A percentile compares a stretch with the other conserved stretches of the same genome.
phyloP scores from a whole-genome alignment of 177 flowering plant genomes.

The Telopea speciosissima region DNA sequence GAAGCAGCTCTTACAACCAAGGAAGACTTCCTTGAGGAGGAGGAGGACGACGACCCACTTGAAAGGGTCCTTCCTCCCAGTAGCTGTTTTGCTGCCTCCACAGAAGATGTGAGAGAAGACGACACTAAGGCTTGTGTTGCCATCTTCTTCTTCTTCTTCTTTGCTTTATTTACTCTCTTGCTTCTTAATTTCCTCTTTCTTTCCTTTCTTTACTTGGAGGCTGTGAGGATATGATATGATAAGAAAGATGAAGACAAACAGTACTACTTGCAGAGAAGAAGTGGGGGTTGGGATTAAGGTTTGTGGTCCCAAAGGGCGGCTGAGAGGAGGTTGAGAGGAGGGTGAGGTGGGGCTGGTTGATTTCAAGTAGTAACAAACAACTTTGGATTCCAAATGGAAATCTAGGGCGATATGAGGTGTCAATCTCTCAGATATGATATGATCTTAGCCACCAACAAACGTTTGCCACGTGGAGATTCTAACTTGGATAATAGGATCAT shows the following conservation, averaged over 20 bases:
- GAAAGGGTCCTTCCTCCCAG: slow-evolving; percentile 41
- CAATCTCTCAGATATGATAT: slow-evolving; percentile 19
- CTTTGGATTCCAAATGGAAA: too few relatives aligned
- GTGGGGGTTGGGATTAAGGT: too few relatives aligned
- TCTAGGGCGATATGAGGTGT: not conserved
- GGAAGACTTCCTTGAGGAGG: slow-evolving; percentile 39
- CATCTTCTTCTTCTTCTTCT: slow-evolving; percentile 29
- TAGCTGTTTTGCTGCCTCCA: slow-evolving; percentile 54
- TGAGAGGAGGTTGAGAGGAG: too few relatives aligned
- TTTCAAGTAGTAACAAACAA: too few relatives aligned
- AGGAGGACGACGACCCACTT: slow-evolving; percentile 10
- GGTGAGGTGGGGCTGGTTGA: too few relatives aligned
- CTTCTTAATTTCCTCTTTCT: too few relatives aligned
- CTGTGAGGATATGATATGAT: too few relatives aligned
- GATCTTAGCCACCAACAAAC: slow-evolving; percentile 24
- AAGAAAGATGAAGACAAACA: too few relatives aligned
- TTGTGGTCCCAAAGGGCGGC: too few relatives aligned
- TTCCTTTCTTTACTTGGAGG: too few relatives aligned
- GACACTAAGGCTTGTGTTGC: slow-evolving; percentile 77
- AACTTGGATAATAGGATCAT: slow-evolving; percentile 15
- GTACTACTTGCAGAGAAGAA: too few relatives aligned
- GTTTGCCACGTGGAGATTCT: slow-evolving; percentile 22
- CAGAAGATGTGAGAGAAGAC: slow-evolving; percentile 61
- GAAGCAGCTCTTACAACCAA: slow-evolving; percentile 72
- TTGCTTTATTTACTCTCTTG: too few relatives aligned